These are phyloP conservation scores for Pelagomonas calceolata DNA, from an alignment of 108 stramenopile species.

Conservation along the genomic window DNA sequence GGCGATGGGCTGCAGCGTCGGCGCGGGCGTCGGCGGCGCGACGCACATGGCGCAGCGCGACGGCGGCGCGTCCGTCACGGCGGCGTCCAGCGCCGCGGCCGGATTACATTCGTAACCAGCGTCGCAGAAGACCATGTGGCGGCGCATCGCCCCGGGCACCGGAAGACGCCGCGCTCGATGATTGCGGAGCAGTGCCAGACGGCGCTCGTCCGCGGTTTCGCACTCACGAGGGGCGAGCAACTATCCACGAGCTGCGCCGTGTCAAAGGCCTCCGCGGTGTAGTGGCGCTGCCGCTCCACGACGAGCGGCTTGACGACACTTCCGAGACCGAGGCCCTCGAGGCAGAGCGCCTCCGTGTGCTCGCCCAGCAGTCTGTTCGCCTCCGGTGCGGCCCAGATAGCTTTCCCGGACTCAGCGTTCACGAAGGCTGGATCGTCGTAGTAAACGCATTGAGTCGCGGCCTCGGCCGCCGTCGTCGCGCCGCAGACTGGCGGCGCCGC, in stretches of 20 bases:
- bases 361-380: background rate
- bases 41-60: background rate
- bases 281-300: background rate
- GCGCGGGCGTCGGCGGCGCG: too few species aligned
- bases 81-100: background rate
- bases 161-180: background rate
- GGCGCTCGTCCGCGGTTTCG: background rate
- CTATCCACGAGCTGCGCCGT: background rate
- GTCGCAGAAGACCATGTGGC: background rate
- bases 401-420: background rate
- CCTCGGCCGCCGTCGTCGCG: background rate
- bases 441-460: background rate
- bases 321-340: background rate
- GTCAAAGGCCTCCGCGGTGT: background rate
- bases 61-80: background rate
- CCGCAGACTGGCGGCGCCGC: background rate
- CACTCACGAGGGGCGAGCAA: background rate
- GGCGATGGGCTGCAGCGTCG: too few species aligned
- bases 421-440: background rate
- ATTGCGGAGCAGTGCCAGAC: background rate
- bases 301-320: background rate
- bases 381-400: background rate
- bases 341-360: background rate
- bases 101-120: background rate
- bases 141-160: background rate